These are phyloP conservation scores for Thelephora ganbajun DNA, from an alignment of 768 basidiomycete species.

Conservation along the genomic window DNA sequence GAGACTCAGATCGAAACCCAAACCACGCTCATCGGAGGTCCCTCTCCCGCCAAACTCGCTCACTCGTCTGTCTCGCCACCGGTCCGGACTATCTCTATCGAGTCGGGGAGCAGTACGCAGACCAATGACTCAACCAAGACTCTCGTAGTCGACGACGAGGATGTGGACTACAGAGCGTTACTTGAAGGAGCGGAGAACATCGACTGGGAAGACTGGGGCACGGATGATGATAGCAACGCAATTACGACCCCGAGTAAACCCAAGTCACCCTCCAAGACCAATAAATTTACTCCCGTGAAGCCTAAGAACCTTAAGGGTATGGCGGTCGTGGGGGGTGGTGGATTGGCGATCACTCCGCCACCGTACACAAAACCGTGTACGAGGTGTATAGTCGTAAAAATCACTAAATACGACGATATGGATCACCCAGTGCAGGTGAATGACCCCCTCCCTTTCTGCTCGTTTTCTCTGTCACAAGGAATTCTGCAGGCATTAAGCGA, in stretches of 20 bases:
- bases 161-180: conserved; percentile 33
- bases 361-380: conserved; percentile 18
- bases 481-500: neutral
- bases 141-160: conserved; percentile 3
- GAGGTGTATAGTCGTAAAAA: neutral
- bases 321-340: neutral
- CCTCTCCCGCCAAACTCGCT: conserved; percentile 4
- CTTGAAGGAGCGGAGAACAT: conserved; percentile 57
- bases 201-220: conserved; percentile 50
- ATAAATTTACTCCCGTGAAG: conserved; percentile 4
- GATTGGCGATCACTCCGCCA: conserved; percentile 13
- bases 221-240: conserved; percentile 35
- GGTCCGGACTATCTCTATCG: neutral
- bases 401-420: neutral
- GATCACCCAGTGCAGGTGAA: no score
- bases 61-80: conserved; percentile 5
- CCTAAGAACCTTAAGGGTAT: neutral
- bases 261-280: neutral
- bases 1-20: no score
- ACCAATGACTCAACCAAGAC: neutral
- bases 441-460: no score
- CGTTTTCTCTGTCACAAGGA: neutral
- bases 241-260: conserved; percentile 20
- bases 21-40: no score
- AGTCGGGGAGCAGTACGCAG: neutral